A percentile compares a stretch with the other conserved stretches of the same genome.
Conservation (phyloP, 129 eudicot species). For the Kitagawia praeruptora region DNA sequence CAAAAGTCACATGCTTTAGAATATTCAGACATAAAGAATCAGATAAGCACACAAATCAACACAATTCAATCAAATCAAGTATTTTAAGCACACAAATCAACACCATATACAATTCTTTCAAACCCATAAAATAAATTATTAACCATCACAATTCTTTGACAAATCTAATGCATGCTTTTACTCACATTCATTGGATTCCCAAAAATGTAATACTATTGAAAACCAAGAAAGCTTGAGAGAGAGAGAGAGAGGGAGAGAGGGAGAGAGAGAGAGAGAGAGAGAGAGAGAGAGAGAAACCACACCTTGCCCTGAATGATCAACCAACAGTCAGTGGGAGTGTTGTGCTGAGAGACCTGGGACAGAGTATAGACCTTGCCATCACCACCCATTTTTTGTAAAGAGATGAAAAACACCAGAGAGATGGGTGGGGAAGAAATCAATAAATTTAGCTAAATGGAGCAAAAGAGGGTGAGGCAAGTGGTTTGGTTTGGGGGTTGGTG, state of each 20-base stretch:
- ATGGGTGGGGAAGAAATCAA: background rate
- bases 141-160: background rate
- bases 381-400: constrained; percentile 18
- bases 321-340: constrained; percentile 83
- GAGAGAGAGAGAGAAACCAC: no score
- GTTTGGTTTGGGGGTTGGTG: background rate
- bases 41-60: background rate
- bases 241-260: no score
- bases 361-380: constrained; percentile 41
- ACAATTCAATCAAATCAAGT: background rate
- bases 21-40: background rate
- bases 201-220: background rate
- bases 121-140: background rate
- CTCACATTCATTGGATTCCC: background rate
- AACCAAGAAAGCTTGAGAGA: background rate
- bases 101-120: background rate
- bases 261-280: no score
- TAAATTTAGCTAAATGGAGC: background rate
- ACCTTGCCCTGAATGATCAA: constrained; percentile 76
- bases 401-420: background rate
- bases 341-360: constrained; percentile 76
- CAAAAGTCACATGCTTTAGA: background rate
- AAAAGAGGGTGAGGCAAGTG: background rate
- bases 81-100: constrained; percentile 10
- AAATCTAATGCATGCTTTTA: background rate